These are phyloP conservation scores for Aspergillus nidulans DNA, from an alignment of 495 filamentous ascomycete species.

Conservation along the genomic window DNA sequence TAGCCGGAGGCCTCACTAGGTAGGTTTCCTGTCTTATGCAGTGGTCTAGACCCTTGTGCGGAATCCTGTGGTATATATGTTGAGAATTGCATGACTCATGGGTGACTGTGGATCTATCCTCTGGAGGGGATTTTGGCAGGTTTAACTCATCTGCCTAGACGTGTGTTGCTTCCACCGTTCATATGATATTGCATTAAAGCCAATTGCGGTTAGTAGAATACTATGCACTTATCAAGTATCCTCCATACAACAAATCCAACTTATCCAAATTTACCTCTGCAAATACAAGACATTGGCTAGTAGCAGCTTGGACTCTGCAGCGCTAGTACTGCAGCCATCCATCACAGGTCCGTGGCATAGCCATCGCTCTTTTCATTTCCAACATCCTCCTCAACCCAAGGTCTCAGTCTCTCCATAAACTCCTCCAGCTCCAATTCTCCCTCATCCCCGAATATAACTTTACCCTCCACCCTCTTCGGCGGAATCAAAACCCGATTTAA, in stretches of 20 bases:
- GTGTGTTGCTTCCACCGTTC: not conserved
- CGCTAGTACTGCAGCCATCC: too few species aligned
- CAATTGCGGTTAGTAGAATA: constrained; percentile 13
- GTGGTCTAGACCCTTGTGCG: not conserved
- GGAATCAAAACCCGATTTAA: constrained; percentile 68
- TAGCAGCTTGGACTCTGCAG: not conserved
- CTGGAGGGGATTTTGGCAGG: not conserved
- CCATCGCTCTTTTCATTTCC: not conserved
- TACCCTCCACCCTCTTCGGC: constrained; percentile 49
- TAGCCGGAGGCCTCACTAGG: constrained; percentile 38
- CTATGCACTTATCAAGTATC: too few species aligned
- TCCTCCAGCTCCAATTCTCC: constrained; percentile 61
- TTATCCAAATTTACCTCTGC: too few species aligned
- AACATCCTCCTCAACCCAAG: constrained; percentile 32
- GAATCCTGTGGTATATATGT: constrained; percentile 14
- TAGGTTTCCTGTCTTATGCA: not conserved
- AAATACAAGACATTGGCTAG: too few species aligned
- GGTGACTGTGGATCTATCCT: not conserved
- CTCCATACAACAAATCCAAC: too few species aligned
- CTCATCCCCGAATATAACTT: constrained; percentile 28
- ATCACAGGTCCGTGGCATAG: not conserved
- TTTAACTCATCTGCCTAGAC: constrained; percentile 3
- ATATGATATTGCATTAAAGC: not conserved
- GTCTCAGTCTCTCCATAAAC: constrained; percentile 52
- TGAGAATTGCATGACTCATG: not conserved